phyloP scores from a whole-genome alignment of 148 eudicot species.

The Agrostemma githago region DNA sequence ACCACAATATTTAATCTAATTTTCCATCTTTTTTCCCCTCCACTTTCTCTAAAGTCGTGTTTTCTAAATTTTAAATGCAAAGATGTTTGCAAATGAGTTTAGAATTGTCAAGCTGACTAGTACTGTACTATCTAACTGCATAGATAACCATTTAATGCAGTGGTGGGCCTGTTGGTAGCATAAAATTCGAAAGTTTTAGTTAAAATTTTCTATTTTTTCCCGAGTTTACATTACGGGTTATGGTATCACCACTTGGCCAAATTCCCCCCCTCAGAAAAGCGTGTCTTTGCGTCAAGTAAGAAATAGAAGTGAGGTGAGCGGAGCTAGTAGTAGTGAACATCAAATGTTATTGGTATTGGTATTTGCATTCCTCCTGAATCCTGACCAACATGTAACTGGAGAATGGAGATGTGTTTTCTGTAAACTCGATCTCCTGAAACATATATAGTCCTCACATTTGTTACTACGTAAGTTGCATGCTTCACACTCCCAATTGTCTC shows the following conservation, averaged over 20 bases:
- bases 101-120: not conserved
- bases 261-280: too few relatives aligned
- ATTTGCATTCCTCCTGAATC: not conserved
- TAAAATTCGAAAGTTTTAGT: too few relatives aligned
- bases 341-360: not conserved
- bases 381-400: not conserved
- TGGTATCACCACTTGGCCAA: too few relatives aligned
- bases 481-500: constrained; percentile 22
- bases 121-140: not conserved
- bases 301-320: not conserved
- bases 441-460: constrained; percentile 13
- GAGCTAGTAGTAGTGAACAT: not conserved
- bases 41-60: not conserved
- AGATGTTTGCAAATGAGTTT: not conserved
- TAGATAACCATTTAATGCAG: too few relatives aligned
- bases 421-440: not conserved
- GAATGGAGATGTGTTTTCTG: not conserved
- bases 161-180: too few relatives aligned
- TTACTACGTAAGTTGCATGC: constrained; percentile 22
- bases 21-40: not conserved
- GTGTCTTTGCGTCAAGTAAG: too few relatives aligned
- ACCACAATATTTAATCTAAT: not conserved
- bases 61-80: not conserved
- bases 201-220: too few relatives aligned
- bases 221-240: too few relatives aligned